Evolutionary conservation across 2,329 filamentous ascomycete genomes (phyloP).

Genomic region (Lanzia echinophila): DNA sequence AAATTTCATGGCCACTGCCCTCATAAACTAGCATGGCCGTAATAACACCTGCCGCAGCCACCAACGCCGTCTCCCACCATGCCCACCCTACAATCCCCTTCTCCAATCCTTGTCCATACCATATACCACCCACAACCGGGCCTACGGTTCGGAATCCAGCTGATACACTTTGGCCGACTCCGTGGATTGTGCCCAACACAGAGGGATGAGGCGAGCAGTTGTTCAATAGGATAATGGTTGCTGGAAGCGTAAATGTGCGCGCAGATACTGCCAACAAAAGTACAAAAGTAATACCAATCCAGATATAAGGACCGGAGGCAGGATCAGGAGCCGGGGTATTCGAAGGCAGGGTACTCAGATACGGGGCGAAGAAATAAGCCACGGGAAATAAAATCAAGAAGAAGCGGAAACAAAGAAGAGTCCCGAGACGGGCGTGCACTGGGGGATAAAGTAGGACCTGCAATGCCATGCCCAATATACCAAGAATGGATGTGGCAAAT

Average conservation of each 20-base stretch:
- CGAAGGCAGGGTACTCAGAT: conserved; percentile 46
- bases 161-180: conserved; percentile 49
- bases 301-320: conserved; percentile 43
- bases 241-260: conserved; percentile 53
- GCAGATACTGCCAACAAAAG: conserved; percentile 51
- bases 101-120: conserved; percentile 45
- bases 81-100: conserved; percentile 48
- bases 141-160: conserved; percentile 49
- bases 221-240: conserved; percentile 52
- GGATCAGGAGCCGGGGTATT: conserved; percentile 30
- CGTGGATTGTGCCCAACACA: conserved; percentile 52
- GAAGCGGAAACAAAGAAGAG: conserved; percentile 57
- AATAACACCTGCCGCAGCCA: background rate
- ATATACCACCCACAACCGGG: conserved; percentile 47
- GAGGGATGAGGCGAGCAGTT: conserved; percentile 51
- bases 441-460: conserved; percentile 64
- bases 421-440: conserved; percentile 58
- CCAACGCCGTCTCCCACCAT: conserved; percentile 43
- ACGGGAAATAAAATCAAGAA: conserved; percentile 61
- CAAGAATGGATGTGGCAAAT: conserved; percentile 62
- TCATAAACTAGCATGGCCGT: conserved; percentile 9
- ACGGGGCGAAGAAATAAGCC: conserved; percentile 62
- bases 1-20: conserved; percentile 5
- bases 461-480: conserved; percentile 59
- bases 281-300: conserved; percentile 47